phyloP scores from a whole-genome alignment of 345 rosid species.

The Balakata baccata region DNA sequence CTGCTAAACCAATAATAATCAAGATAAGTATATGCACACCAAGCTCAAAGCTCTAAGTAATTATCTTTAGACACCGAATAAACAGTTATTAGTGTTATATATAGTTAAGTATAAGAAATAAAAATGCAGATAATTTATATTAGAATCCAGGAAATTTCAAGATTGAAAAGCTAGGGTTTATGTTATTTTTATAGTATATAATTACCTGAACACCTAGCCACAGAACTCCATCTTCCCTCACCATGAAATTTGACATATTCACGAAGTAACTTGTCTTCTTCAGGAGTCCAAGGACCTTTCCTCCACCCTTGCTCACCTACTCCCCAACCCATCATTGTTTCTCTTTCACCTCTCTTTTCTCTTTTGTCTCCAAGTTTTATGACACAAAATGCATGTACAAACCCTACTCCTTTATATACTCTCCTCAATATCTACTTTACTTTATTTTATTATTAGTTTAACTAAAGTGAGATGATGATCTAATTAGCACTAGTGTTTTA shows the following conservation, averaged over 20 bases:
- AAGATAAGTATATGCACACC: neutral
- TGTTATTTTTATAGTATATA: neutral
- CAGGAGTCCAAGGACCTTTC: slow-evolving; percentile 88
- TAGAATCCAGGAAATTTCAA: no score
- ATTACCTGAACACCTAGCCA: slow-evolving; percentile 59
- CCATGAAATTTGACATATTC: slow-evolving; percentile 60
- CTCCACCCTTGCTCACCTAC: slow-evolving; percentile 50
- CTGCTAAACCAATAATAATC: neutral
- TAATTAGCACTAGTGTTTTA: slow-evolving; percentile 28
- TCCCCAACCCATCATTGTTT: slow-evolving; percentile 46
- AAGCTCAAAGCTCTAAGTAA: no score
- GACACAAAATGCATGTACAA: slow-evolving; percentile 29
- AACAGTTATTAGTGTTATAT: no score
- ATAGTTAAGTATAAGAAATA: no score
- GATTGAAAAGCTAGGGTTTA: no score
- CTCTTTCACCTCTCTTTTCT: slow-evolving; percentile 1
- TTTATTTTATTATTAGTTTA: neutral
- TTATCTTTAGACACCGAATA: no score
- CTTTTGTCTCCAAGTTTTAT: slow-evolving; percentile 32
- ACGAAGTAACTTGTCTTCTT: slow-evolving; percentile 63
- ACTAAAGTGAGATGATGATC: slow-evolving; percentile 18
- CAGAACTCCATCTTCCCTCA: slow-evolving; percentile 85
- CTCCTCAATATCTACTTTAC: neutral
- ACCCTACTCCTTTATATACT: slow-evolving; percentile 15
- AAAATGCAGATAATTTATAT: neutral